A percentile compares a stretch with the other conserved stretches of the same genome.
Evolutionary conservation across 2,329 filamentous ascomycete genomes (phyloP).

Genomic region (Coniochaeta sp.): DNA sequence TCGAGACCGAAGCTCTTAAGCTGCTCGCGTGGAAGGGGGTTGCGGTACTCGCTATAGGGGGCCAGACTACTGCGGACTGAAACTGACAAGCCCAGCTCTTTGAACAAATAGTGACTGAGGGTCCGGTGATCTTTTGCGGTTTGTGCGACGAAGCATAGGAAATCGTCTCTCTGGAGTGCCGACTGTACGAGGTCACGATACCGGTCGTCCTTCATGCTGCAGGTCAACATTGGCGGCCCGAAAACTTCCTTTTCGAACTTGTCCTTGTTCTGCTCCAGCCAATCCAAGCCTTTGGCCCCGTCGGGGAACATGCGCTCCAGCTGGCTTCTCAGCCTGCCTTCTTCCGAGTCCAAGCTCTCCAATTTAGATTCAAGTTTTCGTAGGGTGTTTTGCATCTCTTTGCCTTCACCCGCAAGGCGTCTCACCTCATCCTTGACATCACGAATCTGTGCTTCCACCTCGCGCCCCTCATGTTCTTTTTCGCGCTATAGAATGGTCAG

Average conservation of each 20-base stretch:
- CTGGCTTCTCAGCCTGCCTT: constrained; percentile 64
- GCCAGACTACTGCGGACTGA: constrained; percentile 58
- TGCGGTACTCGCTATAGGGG: constrained; percentile 44
- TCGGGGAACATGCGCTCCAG: constrained; percentile 57
- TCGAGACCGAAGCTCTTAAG: constrained; percentile 60
- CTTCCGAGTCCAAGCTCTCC: constrained; percentile 59
- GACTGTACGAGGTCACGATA: constrained; percentile 53
- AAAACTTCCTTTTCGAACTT: constrained; percentile 71
- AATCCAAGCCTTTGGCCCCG: constrained; percentile 66
- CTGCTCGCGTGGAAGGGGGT: constrained; percentile 48
- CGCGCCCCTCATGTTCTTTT: constrained; percentile 48
- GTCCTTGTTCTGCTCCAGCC: constrained; percentile 66
- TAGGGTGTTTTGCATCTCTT: constrained; percentile 29
- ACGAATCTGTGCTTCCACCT: constrained; percentile 36
- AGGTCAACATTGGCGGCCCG: constrained; percentile 73
- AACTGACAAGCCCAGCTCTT: constrained; percentile 59
- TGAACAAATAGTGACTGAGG: constrained; percentile 59
- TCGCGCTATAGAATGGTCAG: constrained; percentile 40
- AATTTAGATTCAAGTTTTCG: constrained; percentile 39
- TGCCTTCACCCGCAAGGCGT: constrained; percentile 31
- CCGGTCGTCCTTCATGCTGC: constrained; percentile 65
- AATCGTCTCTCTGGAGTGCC: constrained; percentile 42
- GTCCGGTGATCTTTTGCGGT: constrained; percentile 66
- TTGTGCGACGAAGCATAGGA: constrained; percentile 69
- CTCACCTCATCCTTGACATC: constrained; percentile 20